Conservation (phyloP, 2,329 filamentous ascomycete genomes). For the Ophiocordyceps camponoti-rufipedis region DNA sequence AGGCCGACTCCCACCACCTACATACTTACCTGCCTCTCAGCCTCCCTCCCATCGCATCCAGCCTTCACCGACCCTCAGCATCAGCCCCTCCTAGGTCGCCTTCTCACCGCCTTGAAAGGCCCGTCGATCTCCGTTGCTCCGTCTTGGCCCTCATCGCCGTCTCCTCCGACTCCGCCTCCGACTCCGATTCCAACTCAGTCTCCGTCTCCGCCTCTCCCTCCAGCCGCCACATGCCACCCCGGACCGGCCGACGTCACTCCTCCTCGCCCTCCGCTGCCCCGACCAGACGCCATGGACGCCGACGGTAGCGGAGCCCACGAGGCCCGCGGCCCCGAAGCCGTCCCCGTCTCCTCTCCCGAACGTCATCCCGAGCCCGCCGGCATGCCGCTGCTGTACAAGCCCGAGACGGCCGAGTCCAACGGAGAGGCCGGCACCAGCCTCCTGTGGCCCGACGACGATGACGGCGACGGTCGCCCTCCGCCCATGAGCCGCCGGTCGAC, state of each 20-base stretch:
- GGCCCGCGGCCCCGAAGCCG: not conserved
- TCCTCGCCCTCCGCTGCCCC: not conserved
- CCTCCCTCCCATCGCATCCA: no score
- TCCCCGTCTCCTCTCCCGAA: not conserved
- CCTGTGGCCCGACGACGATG: constrained; percentile 3
- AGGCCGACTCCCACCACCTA: no score
- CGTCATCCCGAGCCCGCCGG: constrained; percentile 1
- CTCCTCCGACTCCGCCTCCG: no score
- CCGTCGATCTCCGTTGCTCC: no score
- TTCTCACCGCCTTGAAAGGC: no score
- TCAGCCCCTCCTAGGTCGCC: no score
- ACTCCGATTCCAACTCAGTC: not conserved
- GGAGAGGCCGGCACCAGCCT: constrained; percentile 8
- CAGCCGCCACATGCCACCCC: not conserved
- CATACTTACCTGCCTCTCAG: no score
- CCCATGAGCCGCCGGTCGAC: constrained; percentile 33
- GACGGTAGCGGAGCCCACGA: not conserved
- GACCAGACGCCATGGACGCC: not conserved
- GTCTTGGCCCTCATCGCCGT: no score
- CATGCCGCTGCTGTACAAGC: constrained; percentile 6
- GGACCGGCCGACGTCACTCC: not conserved
- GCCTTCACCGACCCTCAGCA: no score
- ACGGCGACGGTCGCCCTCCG: constrained; percentile 6
- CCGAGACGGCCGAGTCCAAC: constrained; percentile 4
- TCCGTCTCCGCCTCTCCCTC: not conserved